Evolutionary conservation across 768 basidiomycete genomes (phyloP), one percentile per base, ranked within the genome.

Genomic region (Boletus huronensis): DNA sequence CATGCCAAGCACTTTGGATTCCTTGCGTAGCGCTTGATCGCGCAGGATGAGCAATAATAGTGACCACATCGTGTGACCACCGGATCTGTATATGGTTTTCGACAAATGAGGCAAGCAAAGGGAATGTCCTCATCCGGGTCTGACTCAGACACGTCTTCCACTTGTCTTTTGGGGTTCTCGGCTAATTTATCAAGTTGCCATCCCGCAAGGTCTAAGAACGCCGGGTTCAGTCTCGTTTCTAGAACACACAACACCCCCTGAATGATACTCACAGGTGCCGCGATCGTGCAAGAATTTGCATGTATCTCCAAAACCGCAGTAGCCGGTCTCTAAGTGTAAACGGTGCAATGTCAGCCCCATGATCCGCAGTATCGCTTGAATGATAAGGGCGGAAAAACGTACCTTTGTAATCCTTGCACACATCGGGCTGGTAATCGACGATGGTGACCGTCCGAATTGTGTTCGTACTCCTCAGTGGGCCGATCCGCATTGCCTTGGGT

Each of bases 371-470:
- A 45, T 35, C 45, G 10, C 19, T 21, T 23, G 2, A 26, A 35
- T 7, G 28, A 52, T 52, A 55, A 43, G 41, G 26, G 26, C 19
- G 50, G 51, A 49, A 21, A 56, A 55, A 79, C 86, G 53, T 58
- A 92, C 93, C 93, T 84, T 97, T 98, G 74, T 99, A 99, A 72
- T 98, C 96, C 72, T 99, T 99, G 74, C 96, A 99, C 17, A 99
- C 96, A 66, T 98, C 96, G 3, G 96, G 96, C 71, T 99, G 96
- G 73, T 98, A 99, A 77, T 99, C 96, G 43, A 91, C 81, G 54
- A 98, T 87, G 4, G 96, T 98, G 43, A 96, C 95, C 3, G 92
- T 95, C 52, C 93, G 82, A 61, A 99, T 93, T 55, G 90, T 98
- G 74, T 70, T 88, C 41, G 74, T 77, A 67, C 73, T 85, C 70